A percentile compares a stretch with the other conserved stretches of the same genome.
phyloP scores from a whole-genome alignment of 306 rosid genomes.

The Castanea mollissima region DNA sequence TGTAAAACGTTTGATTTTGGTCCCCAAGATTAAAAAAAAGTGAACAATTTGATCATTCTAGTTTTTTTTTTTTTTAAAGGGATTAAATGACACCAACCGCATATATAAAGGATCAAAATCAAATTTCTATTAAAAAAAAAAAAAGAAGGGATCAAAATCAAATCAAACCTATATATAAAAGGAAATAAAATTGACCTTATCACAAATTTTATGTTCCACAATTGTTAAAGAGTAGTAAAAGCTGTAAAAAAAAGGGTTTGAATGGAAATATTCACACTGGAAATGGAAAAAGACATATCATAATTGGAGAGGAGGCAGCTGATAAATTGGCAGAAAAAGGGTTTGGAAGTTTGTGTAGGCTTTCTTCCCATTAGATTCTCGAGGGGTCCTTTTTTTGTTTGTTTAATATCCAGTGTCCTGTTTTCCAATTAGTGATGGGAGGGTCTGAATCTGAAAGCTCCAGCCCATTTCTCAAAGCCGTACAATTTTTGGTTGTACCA shows the following conservation, averaged over 20 bases:
- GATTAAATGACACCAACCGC: too few relatives aligned
- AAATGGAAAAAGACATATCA: slow-evolving; percentile 13
- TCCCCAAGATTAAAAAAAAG: too few relatives aligned
- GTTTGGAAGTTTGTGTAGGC: slow-evolving; percentile 23
- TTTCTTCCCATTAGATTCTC: slow-evolving; percentile 49
- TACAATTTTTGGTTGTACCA: slow-evolving; percentile 28
- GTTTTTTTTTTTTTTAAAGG: too few relatives aligned
- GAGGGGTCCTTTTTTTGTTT: slow-evolving; percentile 24
- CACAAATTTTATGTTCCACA: too few relatives aligned
- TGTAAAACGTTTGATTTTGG: too few relatives aligned
- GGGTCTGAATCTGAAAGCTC: slow-evolving; percentile 20
- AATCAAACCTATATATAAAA: too few relatives aligned
- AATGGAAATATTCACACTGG: neutral
- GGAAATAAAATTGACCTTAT: too few relatives aligned
- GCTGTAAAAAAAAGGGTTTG: neutral
- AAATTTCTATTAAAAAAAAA: too few relatives aligned
- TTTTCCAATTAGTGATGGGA: slow-evolving; percentile 18
- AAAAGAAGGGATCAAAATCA: too few relatives aligned
- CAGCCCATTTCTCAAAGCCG: slow-evolving; percentile 43
- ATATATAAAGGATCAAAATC: too few relatives aligned
- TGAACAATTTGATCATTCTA: too few relatives aligned
- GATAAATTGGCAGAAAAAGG: slow-evolving; percentile 13
- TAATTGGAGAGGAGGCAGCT: slow-evolving; percentile 9
- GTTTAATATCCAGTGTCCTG: slow-evolving; percentile 16
- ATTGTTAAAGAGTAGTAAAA: neutral